Conservation (phyloP, 495 filamentous ascomycete genomes). For the Symbiotaphrina buchneri region DNA sequence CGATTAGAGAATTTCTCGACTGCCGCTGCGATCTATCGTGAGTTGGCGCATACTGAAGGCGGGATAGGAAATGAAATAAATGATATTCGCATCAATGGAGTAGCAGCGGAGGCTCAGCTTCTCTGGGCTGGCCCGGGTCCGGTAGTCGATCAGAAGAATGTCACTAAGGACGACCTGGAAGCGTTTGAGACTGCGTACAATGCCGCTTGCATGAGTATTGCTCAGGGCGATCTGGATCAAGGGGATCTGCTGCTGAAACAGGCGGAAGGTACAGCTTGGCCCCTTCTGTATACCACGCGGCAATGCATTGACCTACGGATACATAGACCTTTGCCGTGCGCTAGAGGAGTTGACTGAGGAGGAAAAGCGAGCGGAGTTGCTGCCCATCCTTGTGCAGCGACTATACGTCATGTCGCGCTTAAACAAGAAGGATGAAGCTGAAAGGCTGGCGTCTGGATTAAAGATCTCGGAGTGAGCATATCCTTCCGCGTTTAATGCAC, state of each 20-base stretch:
- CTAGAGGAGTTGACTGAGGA: constrained; percentile 65
- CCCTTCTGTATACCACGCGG: constrained; percentile 1
- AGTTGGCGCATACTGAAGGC: constrained; percentile 23
- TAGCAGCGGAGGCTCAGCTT: constrained; percentile 10
- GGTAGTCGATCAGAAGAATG: constrained; percentile 27
- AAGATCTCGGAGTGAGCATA: constrained; percentile 32
- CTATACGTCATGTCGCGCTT: constrained; percentile 53
- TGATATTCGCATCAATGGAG: constrained; percentile 62
- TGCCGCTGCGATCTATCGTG: constrained; percentile 44
- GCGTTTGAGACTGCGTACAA: constrained; percentile 91
- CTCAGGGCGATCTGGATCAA: constrained; percentile 50
- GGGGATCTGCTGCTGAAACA: constrained; percentile 62
- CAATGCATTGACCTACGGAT: constrained; percentile 1
- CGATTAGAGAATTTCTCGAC: constrained; percentile 60
- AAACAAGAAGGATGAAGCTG: constrained; percentile 54
- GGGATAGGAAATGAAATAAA: constrained; percentile 45
- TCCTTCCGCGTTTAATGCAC: not conserved
- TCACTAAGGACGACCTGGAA: constrained; percentile 56
- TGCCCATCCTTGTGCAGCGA: constrained; percentile 74
- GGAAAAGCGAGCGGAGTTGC: constrained; percentile 60
- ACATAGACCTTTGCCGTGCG: constrained; percentile 53
- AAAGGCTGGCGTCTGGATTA: constrained; percentile 38
- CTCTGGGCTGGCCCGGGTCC: constrained; percentile 23
- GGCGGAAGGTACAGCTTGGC: constrained; percentile 32
- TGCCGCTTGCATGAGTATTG: constrained; percentile 68